phyloP scores from a whole-genome alignment of 2,329 filamentous ascomycete species.

The Cercospora sesami region DNA sequence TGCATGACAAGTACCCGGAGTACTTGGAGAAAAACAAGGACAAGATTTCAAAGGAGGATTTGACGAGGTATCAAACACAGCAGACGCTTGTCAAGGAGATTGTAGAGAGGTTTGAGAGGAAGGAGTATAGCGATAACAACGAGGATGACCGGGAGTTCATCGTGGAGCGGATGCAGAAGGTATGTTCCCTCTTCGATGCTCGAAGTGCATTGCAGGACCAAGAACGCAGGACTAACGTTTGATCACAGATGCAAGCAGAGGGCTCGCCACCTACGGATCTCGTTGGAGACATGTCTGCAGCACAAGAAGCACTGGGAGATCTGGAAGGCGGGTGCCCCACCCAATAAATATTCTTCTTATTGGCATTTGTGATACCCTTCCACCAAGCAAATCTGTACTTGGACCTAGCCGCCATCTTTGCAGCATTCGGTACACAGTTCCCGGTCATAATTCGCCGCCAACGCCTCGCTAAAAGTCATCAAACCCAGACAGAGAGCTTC shows the following conservation, averaged over 20 bases:
- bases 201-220: not conserved
- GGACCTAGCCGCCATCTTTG: not conserved
- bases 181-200: constrained; percentile 46
- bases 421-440: not conserved
- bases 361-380: constrained; percentile 34
- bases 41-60: constrained; percentile 66
- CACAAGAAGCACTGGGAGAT: constrained; percentile 65
- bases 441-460: constrained; percentile 18
- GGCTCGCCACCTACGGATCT: constrained; percentile 88
- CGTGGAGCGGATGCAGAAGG: constrained; percentile 97
- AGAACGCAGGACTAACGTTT: not conserved
- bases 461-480: constrained; percentile 33
- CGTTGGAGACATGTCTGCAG: constrained; percentile 83
- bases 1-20: constrained; percentile 84
- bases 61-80: constrained; percentile 79
- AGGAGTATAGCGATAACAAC: constrained; percentile 78
- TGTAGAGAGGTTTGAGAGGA: constrained; percentile 81
- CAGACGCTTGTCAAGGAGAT: constrained; percentile 79
- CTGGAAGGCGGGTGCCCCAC: constrained; percentile 62
- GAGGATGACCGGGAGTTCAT: constrained; percentile 83
- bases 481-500: not conserved
- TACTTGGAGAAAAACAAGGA: constrained; percentile 81
- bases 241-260: constrained; percentile 87
- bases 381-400: constrained; percentile 8
- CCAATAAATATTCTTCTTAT: constrained; percentile 48